Evolutionary conservation across 2,329 filamentous ascomycete species (phyloP).

Genomic region (Colletotrichum coccodes): DNA sequence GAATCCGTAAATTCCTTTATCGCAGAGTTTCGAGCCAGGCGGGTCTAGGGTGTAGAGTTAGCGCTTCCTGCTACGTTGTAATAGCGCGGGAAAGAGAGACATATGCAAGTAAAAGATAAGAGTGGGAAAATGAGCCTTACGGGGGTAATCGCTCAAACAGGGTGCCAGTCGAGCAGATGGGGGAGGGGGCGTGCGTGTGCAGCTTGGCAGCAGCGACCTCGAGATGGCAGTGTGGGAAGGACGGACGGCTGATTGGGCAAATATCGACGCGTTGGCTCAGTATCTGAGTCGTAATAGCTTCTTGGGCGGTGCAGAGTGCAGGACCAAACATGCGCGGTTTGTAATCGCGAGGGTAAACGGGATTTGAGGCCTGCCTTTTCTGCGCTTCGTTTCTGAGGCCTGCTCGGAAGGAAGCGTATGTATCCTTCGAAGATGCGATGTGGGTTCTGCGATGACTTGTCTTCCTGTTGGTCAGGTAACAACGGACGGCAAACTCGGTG

Average conservation of each 20-base stretch:
- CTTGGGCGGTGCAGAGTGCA: conserved; percentile 13
- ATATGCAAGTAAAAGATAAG: conserved; percentile 1
- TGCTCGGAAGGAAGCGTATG: conserved; percentile 13
- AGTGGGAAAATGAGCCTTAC: background rate
- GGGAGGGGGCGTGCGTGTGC: conserved; percentile 9
- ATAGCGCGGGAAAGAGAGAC: background rate
- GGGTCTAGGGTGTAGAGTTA: background rate
- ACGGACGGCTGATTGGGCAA: conserved; percentile 3
- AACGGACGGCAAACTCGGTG: background rate
- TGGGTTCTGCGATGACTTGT: conserved; percentile 3
- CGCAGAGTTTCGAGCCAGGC: background rate
- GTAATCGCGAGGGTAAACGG: conserved; percentile 6
- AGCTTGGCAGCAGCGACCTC: conserved; percentile 11
- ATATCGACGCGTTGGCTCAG: conserved; percentile 13
- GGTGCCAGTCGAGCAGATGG: background rate
- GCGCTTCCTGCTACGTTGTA: background rate
- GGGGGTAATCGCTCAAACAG: conserved; percentile 11
- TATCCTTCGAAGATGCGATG: conserved; percentile 5
- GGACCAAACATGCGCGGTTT: background rate
- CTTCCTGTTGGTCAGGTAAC: conserved; percentile 2
- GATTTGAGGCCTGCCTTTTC: too few relatives aligned
- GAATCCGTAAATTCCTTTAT: background rate
- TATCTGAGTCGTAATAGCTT: conserved; percentile 7
- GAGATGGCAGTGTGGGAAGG: conserved; percentile 8
- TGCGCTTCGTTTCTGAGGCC: conserved; percentile 17